These are phyloP conservation scores for Yamadazyma atmosphaerica DNA, from an alignment of 1,139 yeast species.

Conservation along the genomic window DNA sequence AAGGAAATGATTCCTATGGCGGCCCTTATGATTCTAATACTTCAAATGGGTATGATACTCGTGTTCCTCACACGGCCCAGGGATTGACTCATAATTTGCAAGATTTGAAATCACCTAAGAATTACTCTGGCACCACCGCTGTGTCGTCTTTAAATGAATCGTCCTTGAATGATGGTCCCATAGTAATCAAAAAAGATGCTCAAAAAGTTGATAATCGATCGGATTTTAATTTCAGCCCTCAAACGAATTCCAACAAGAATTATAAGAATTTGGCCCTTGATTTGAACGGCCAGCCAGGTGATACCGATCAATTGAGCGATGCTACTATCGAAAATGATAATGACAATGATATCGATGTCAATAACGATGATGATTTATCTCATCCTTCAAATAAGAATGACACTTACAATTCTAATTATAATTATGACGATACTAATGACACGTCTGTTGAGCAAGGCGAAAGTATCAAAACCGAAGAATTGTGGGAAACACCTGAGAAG, in stretches of 20 bases:
- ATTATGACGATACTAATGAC: slow-evolving; percentile 18
- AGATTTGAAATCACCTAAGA: slow-evolving; percentile 11
- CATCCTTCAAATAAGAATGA: slow-evolving; percentile 3
- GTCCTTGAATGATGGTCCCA: slow-evolving; percentile 3
- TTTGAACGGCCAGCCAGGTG: slow-evolving; percentile 14
- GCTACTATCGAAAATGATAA: background rate
- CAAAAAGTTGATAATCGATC: slow-evolving; percentile 8
- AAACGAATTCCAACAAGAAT: slow-evolving; percentile 21
- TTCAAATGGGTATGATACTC: too few relatives aligned
- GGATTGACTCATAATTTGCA: slow-evolving; percentile 1
- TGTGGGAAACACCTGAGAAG: slow-evolving; percentile 16
- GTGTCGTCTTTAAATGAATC: slow-evolving; percentile 12
- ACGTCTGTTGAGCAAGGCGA: slow-evolving; percentile 16
- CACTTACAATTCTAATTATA: slow-evolving; percentile 8
- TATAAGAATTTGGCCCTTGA: slow-evolving; percentile 32
- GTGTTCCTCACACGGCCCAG: slow-evolving; percentile 6
- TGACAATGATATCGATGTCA: slow-evolving; percentile 3
- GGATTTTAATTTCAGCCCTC: slow-evolving; percentile 17
- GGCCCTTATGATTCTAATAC: too few relatives aligned
- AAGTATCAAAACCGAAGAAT: slow-evolving; percentile 15
- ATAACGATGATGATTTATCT: slow-evolving; percentile 4
- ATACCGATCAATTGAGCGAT: slow-evolving; percentile 1
- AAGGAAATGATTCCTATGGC: background rate
- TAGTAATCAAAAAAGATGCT: slow-evolving; percentile 10
- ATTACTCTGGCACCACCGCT: slow-evolving; percentile 16